Evolutionary conservation across 2,329 filamentous ascomycete genomes (phyloP).

Genomic region (Microcyclosporella mali): DNA sequence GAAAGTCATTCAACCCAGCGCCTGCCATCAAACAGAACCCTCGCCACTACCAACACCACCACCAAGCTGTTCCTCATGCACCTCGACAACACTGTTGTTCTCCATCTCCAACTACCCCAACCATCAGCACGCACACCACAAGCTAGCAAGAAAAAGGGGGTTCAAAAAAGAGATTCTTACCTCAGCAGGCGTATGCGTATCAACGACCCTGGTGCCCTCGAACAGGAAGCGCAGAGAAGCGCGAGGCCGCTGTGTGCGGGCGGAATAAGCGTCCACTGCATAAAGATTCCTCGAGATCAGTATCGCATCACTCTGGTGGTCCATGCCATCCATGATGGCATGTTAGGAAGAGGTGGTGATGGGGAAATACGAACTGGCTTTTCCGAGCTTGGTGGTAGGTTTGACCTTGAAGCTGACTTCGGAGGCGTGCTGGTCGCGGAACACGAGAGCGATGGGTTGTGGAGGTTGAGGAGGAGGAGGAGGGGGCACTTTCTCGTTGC

Average conservation of each 20-base stretch:
- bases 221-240: constrained; percentile 19
- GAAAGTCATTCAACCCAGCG: too few species aligned
- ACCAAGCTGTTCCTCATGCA: constrained; percentile 20
- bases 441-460: constrained; percentile 6
- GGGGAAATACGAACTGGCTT: constrained; percentile 15
- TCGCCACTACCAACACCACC: constrained; percentile 3
- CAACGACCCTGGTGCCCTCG: constrained; percentile 19
- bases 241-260: constrained; percentile 9
- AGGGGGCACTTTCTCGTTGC: constrained; percentile 1
- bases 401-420: constrained; percentile 23
- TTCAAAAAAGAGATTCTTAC: constrained; percentile 13
- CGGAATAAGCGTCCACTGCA: constrained; percentile 8
- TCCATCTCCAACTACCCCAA: constrained; percentile 18
- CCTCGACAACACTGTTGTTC: constrained; percentile 21
- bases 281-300: constrained; percentile 5
- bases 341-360: too few species aligned
- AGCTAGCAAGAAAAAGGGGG: too few species aligned
- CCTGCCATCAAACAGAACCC: too few species aligned
- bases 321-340: too few species aligned
- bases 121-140: constrained; percentile 5
- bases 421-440: constrained; percentile 16
- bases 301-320: too few species aligned
- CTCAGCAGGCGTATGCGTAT: constrained; percentile 13
- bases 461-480: neutral
- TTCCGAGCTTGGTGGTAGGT: constrained; percentile 18